phyloP scores from a whole-genome alignment of 2,329 filamentous ascomycete genomes.

The Colletotrichum cuscutae region DNA sequence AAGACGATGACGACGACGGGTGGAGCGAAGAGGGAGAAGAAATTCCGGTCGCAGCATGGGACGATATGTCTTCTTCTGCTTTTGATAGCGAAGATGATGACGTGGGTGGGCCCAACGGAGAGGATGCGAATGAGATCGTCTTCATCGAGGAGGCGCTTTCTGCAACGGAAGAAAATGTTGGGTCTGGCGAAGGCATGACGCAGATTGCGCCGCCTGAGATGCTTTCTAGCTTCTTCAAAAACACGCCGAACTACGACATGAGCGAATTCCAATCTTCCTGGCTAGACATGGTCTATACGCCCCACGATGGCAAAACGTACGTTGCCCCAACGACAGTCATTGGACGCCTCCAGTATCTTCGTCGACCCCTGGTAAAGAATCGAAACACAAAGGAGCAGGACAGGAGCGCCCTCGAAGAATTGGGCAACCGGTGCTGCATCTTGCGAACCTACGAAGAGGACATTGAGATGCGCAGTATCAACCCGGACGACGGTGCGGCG shows the following conservation, averaged over 20 bases:
- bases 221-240: not conserved
- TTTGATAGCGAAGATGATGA: conserved; percentile 36
- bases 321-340: conserved; percentile 5
- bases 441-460: conserved; percentile 61
- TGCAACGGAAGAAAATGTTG: not conserved
- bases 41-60: conserved; percentile 31
- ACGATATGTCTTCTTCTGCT: conserved; percentile 1
- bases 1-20: conserved; percentile 29
- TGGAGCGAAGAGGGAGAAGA: conserved; percentile 36
- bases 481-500: conserved; percentile 35
- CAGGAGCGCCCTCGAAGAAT: conserved; percentile 10
- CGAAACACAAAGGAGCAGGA: conserved; percentile 20
- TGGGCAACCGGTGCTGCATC: conserved; percentile 45
- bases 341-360: conserved; percentile 21
- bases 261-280: conserved; percentile 12
- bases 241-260: not conserved
- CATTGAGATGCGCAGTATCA: conserved; percentile 54
- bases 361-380: conserved; percentile 10
- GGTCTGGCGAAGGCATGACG: not conserved
- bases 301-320: conserved; percentile 43
- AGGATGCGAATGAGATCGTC: conserved; percentile 7
- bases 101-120: not conserved
- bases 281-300: conserved; percentile 49
- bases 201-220: conserved; percentile 12
- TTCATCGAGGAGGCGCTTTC: conserved; percentile 11